These are phyloP conservation scores for Suillus lakei DNA, from an alignment of 768 basidiomycete genomes.

Conservation along the genomic window DNA sequence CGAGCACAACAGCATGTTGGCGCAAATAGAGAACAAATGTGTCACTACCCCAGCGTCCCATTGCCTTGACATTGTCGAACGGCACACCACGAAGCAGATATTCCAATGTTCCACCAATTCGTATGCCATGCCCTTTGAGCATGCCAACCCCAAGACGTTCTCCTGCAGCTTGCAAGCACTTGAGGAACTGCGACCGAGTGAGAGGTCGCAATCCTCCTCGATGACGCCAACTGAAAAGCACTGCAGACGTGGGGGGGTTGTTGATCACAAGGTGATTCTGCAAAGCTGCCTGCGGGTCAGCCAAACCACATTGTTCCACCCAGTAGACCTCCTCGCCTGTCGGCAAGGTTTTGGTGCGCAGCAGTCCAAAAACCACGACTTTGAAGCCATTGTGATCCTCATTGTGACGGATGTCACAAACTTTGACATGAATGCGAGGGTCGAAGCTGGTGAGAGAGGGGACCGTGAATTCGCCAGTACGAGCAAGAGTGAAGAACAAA, in stretches of 20 bases:
- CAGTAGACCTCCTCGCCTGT: slow-evolving; percentile 25
- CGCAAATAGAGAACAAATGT: slow-evolving; percentile 35
- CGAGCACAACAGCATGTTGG: slow-evolving; percentile 31
- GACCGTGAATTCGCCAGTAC: no score
- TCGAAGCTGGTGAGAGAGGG: no score
- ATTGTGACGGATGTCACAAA: slow-evolving; percentile 7
- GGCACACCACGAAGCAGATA: slow-evolving; percentile 32
- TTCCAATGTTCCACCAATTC: slow-evolving; percentile 34
- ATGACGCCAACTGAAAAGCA: slow-evolving; percentile 35
- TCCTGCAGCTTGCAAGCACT: no score
- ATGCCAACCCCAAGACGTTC: no score
- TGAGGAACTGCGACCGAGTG: slow-evolving; percentile 29
- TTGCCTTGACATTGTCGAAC: slow-evolving; percentile 37
- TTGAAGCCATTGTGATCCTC: background rate
- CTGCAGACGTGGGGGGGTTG: slow-evolving; percentile 21
- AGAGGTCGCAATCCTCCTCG: slow-evolving; percentile 22
- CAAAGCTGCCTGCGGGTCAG: slow-evolving; percentile 14
- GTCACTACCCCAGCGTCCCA: slow-evolving; percentile 40
- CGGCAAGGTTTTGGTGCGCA: background rate
- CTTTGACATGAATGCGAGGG: no score
- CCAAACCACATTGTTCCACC: slow-evolving; percentile 10
- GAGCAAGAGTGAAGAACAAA: slow-evolving; percentile 16
- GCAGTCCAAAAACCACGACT: background rate
- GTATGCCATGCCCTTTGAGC: slow-evolving; percentile 33
- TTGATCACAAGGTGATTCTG: slow-evolving; percentile 32